Percentiles rank a stretch among this genome's conserved stretches.
Conservation (phyloP, 2,329 filamentous ascomycete genomes). For the Akanthomyces dipterigenus region DNA sequence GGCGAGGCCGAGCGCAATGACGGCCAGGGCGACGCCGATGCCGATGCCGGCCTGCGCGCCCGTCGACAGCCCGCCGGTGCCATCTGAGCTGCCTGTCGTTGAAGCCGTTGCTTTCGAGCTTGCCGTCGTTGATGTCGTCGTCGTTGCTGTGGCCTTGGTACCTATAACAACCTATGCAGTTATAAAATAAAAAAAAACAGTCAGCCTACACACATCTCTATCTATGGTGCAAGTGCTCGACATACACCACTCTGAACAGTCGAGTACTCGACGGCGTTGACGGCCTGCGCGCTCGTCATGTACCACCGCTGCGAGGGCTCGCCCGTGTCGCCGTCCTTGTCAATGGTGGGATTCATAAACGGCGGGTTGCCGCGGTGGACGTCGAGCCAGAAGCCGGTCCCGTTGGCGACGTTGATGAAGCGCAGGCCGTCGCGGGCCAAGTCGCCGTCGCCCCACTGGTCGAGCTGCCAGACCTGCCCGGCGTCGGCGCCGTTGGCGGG, state of each 20-base stretch:
- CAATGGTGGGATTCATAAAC: slow-evolving; percentile 22
- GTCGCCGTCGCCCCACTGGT: slow-evolving; percentile 9
- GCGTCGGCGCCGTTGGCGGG: slow-evolving; percentile 18
- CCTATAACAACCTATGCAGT: neutral
- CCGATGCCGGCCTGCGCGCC: slow-evolving; percentile 26
- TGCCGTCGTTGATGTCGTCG: slow-evolving; percentile 11
- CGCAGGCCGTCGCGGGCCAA: slow-evolving; percentile 25
- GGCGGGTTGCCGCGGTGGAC: slow-evolving; percentile 25
- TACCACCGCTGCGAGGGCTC: slow-evolving; percentile 29
- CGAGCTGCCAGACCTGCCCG: slow-evolving; percentile 28
- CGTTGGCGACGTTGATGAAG: slow-evolving; percentile 26
- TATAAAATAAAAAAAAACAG: too few species aligned
- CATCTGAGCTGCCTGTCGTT: neutral
- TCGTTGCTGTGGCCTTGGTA: slow-evolving; percentile 8
- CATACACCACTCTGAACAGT: slow-evolving; percentile 25
- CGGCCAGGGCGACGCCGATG: slow-evolving; percentile 22
- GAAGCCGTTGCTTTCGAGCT: neutral
- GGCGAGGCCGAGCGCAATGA: slow-evolving; percentile 18
- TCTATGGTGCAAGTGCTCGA: neutral
- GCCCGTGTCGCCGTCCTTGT: slow-evolving; percentile 17
- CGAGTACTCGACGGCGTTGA: slow-evolving; percentile 27
- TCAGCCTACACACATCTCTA: too few species aligned
- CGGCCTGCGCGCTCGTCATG: slow-evolving; percentile 23
- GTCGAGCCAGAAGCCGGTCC: slow-evolving; percentile 26
- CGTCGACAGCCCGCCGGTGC: slow-evolving; percentile 18